Percentiles rank a stretch among this genome's conserved stretches.
Conservation (phyloP, 1,284 basidiomycete species). For the Heterobasidion parviporum region DNA sequence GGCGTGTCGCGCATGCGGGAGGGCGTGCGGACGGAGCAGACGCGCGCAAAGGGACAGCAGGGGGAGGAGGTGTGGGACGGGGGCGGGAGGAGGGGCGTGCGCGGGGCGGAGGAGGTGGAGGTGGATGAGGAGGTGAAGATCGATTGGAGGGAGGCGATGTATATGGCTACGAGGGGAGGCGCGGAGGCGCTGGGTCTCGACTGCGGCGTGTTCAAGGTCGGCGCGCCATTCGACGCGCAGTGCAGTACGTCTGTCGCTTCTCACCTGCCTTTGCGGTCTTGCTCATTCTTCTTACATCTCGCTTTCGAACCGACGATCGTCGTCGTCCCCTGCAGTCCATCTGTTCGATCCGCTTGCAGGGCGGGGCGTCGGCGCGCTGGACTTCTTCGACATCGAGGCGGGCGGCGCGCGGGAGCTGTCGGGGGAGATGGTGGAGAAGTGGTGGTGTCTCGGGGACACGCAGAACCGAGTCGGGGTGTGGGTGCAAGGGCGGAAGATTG, state of each 20-base stretch:
- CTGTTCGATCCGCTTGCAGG: constrained; percentile 32
- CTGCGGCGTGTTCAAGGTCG: constrained; percentile 53
- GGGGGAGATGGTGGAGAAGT: constrained; percentile 67
- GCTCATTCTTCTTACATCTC: not conserved
- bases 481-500: constrained; percentile 51
- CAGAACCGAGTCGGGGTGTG: constrained; percentile 62
- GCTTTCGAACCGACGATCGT: not conserved
- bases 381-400: constrained; percentile 51
- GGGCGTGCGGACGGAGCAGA: constrained; percentile 28
- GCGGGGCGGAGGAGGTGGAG: constrained; percentile 6
- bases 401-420: constrained; percentile 22
- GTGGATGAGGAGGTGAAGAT: constrained; percentile 25
- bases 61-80: not conserved
- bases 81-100: not conserved
- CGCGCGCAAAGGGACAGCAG: not conserved
- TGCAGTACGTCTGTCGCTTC: constrained; percentile 42
- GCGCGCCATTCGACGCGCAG: constrained; percentile 77
- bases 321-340: constrained; percentile 31
- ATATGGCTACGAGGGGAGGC: constrained; percentile 74
- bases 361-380: constrained; percentile 51
- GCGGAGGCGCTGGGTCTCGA: constrained; percentile 56
- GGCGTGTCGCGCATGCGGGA: constrained; percentile 66
- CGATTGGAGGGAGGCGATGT: constrained; percentile 76
- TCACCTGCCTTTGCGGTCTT: not conserved
- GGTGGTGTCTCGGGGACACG: constrained; percentile 77